Conservation (phyloP, 2,329 filamentous ascomycete genomes). For the Trichocomaceae sp. region DNA sequence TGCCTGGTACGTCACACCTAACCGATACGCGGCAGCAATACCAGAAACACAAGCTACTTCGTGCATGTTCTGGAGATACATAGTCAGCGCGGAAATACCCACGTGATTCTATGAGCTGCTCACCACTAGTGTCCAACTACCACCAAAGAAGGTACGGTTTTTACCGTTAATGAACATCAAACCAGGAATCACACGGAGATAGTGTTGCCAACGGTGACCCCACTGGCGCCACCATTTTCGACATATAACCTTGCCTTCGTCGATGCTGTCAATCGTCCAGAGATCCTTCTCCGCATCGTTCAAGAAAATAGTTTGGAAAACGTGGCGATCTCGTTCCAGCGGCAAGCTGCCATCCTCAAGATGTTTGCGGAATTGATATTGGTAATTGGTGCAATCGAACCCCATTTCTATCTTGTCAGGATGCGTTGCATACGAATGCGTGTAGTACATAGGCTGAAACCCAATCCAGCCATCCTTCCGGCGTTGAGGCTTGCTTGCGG, state of each 20-base stretch:
- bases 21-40: conserved; percentile 62
- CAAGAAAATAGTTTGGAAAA: conserved; percentile 63
- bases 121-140: conserved; percentile 63
- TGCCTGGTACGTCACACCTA: conserved; percentile 55
- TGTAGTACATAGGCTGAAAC: conserved; percentile 57
- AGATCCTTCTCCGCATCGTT: conserved; percentile 51
- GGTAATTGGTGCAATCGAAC: conserved; percentile 71
- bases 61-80: conserved; percentile 45
- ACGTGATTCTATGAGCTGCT: conserved; percentile 16
- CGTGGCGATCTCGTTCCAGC: conserved; percentile 50
- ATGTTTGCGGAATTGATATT: conserved; percentile 57
- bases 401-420: conserved; percentile 54
- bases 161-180: conserved; percentile 66
- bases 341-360: conserved; percentile 22
- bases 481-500: conserved; percentile 34
- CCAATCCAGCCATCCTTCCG: conserved; percentile 30
- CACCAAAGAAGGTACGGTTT: conserved; percentile 57
- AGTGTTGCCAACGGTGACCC: conserved; percentile 56
- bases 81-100: conserved; percentile 2
- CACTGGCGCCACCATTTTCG: conserved; percentile 60
- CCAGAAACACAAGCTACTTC: conserved; percentile 65
- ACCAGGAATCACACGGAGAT: conserved; percentile 58
- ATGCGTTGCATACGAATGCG: conserved; percentile 50
- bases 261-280: conserved; percentile 53
- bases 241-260: conserved; percentile 50